These are phyloP conservation scores for Nicotiana benthamiana DNA, from an alignment of 257 asterid species.

Conservation along the genomic window DNA sequence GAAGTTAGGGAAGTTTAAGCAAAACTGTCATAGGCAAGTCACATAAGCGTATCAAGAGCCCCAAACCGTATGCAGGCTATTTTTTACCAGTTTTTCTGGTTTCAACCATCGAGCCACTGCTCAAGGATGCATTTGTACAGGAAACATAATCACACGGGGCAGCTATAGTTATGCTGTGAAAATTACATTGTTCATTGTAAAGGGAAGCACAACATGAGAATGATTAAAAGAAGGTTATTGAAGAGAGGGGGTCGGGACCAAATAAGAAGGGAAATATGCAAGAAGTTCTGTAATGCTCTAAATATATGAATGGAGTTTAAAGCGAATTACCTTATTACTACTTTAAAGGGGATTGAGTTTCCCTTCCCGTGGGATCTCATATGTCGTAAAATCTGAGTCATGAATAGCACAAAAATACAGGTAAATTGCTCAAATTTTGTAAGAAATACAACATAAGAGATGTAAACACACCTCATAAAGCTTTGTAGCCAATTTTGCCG, in stretches of 20 bases:
- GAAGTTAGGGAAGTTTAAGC: background rate
- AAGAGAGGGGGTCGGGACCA: background rate
- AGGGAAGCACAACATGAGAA: background rate
- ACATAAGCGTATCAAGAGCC: background rate
- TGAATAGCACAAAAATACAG: background rate
- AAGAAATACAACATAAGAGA: constrained; percentile 6
- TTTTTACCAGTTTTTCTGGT: background rate
- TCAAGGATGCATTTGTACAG: background rate
- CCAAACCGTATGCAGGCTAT: background rate
- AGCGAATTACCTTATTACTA: constrained; percentile 65
- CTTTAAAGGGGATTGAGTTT: constrained; percentile 93
- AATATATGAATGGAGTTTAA: background rate
- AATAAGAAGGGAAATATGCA: background rate
- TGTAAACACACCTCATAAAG: constrained; percentile 72
- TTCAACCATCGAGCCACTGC: background rate
- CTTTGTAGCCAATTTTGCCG: constrained; percentile 85
- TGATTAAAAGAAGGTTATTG: background rate
- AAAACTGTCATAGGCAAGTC: background rate
- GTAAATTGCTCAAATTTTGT: background rate
- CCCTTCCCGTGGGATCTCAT: constrained; percentile 97
- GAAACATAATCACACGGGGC: background rate
- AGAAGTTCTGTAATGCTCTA: background rate
- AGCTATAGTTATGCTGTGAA: background rate
- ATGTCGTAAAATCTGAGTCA: constrained; percentile 81
- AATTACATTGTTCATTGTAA: background rate